Percentiles rank a stretch among this genome's conserved stretches.
These are phyloP conservation scores for Pyrenophora teres DNA, from an alignment of 2,329 filamentous ascomycete genomes.

Conservation along the genomic window DNA sequence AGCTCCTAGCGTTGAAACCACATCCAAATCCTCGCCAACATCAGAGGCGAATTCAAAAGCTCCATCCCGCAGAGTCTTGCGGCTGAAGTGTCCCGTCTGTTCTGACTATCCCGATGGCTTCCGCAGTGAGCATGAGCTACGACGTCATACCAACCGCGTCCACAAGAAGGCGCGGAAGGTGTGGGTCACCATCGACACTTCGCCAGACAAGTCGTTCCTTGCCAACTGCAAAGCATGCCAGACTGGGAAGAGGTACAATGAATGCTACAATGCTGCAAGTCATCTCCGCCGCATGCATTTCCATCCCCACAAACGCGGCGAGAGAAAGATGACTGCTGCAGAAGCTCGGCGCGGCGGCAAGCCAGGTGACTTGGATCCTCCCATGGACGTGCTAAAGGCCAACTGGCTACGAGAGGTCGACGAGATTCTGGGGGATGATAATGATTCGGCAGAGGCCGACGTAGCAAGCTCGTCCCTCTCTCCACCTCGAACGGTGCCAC, in stretches of 20 bases:
- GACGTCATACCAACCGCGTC: slow-evolving; percentile 62
- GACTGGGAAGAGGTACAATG: slow-evolving; percentile 77
- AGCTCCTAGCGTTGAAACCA: slow-evolving; percentile 32
- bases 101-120: slow-evolving; percentile 77
- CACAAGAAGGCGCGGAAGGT: slow-evolving; percentile 67
- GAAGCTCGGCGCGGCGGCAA: slow-evolving; percentile 64
- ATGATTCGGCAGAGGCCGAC: slow-evolving; percentile 31
- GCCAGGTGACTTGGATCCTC: slow-evolving; percentile 59
- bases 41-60: slow-evolving; percentile 37
- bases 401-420: slow-evolving; percentile 63
- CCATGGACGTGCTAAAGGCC: slow-evolving; percentile 64
- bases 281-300: slow-evolving; percentile 90
- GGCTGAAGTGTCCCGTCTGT: slow-evolving; percentile 65
- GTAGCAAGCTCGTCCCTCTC: slow-evolving; percentile 24
- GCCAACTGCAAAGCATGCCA: slow-evolving; percentile 82
- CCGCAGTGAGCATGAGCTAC: slow-evolving; percentile 77
- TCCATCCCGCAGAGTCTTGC: slow-evolving; percentile 39
- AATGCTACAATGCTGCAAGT: slow-evolving; percentile 92
- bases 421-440: slow-evolving; percentile 46
- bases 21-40: slow-evolving; percentile 40
- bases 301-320: slow-evolving; percentile 65
- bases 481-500: slow-evolving; percentile 20
- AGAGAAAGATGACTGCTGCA: slow-evolving; percentile 60
- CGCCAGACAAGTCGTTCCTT: slow-evolving; percentile 67
- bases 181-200: slow-evolving; percentile 67